Evolutionary conservation across 2,329 filamentous ascomycete genomes (phyloP), one percentile per base, ranked within the genome.

Genomic region (Plenodomus tracheiphilus): DNA sequence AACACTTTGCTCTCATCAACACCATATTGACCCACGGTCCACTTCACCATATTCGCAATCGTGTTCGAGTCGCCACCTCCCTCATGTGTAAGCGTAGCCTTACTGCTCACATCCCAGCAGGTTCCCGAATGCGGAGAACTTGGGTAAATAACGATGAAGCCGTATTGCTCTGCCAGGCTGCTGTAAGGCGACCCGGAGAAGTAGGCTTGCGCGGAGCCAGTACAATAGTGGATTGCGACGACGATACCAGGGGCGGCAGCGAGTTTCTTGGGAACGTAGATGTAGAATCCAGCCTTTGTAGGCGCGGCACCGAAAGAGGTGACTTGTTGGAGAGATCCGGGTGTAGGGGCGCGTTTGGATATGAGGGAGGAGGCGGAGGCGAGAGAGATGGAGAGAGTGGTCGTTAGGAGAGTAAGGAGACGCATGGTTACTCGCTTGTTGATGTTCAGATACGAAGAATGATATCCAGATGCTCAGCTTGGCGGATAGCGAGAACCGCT

Each of bases 141-240:
- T 1, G 81, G 81, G 66, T 82, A 85, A 61, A 85, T 81, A 51
- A 84, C 79, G 37, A 86, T 83, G 65, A 81, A 85, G 39, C 81
- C 83, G 52, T 84, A 75, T 50, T 75, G 68, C 57, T 80, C 78
- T 10, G 83, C 79, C 8, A 83, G 71, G 1, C 73, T 71, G 17
- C 80, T 78, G 65, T 81, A 86, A 11, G 79, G 78, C 5, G 79
- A 80, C 25, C 74, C 75, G 3, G 62, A 65, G 66, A 78, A 82
- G 70, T 32, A 75, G 2, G 75, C 76, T 21, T 75, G 71, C 2
- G 79, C 83, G 2, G 76, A 77, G 20, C 83, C 82, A 40, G 76
- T 75, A 69, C 83, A 85, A 75, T 79, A 83, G 69, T 85, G 83
- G 3, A 70, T 47, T 13, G 79, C 82, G 35, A 84, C 81, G 13